Evolutionary conservation across 2,329 filamentous ascomycete genomes (phyloP).

Genomic region (Parascedosporium putredinis): DNA sequence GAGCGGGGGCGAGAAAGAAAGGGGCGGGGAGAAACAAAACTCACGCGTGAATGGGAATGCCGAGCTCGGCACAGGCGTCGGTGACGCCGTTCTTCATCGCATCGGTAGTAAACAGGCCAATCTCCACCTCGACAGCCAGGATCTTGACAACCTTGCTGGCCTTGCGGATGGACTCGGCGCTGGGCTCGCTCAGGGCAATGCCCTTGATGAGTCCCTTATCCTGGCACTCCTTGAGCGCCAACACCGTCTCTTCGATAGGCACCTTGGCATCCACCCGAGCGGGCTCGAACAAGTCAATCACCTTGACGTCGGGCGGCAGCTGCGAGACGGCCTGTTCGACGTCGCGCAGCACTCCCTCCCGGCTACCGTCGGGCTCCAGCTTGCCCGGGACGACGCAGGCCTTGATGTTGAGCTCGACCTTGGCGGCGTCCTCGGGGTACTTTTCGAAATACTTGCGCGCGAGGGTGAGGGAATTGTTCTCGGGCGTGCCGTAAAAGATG

Average conservation of each 20-base stretch:
- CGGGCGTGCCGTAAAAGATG: conserved; percentile 52
- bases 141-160: conserved; percentile 34
- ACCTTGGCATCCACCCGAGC: conserved; percentile 43
- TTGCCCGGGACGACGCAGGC: conserved; percentile 32
- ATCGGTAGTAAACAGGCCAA: conserved; percentile 38
- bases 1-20: conserved; percentile 22
- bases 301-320: conserved; percentile 42
- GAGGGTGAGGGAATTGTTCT: conserved; percentile 48
- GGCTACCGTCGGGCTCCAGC: conserved; percentile 37
- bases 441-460: conserved; percentile 51
- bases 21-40: too few relatives aligned
- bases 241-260: conserved; percentile 32
- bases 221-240: conserved; percentile 36
- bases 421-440: conserved; percentile 53
- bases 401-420: conserved; percentile 53
- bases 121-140: conserved; percentile 40
- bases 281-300: conserved; percentile 48
- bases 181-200: conserved; percentile 41
- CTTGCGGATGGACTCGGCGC: conserved; percentile 35
- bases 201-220: conserved; percentile 40
- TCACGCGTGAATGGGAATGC: conserved; percentile 63
- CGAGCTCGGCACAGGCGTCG: conserved; percentile 47
- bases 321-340: conserved; percentile 44
- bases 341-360: conserved; percentile 42
- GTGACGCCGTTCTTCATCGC: conserved; percentile 40